Evolutionary conservation across 768 basidiomycete genomes (phyloP).

Genomic region (Polyporus arcularius): DNA sequence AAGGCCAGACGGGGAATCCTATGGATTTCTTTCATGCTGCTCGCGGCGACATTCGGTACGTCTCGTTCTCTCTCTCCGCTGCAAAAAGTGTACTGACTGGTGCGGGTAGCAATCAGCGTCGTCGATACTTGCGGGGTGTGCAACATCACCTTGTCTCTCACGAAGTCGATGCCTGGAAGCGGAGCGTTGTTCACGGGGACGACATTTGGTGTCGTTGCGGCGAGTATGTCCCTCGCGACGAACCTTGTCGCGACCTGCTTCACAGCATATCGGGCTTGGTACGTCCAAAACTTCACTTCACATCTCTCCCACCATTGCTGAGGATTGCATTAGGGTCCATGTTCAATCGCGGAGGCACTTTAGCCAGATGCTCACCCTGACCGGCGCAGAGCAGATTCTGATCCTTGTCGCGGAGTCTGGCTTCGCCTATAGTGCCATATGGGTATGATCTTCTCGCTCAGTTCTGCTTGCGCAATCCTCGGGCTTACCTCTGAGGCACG

Average conservation of each 20-base stretch:
- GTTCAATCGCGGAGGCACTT: not conserved
- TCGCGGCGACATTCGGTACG: not conserved
- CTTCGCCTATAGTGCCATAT: not conserved
- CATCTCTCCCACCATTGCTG: not conserved
- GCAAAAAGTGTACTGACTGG: not conserved
- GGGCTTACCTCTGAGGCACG: too few species aligned
- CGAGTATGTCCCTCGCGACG: not conserved
- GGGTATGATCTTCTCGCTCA: not conserved
- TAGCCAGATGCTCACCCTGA: not conserved
- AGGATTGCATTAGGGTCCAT: not conserved
- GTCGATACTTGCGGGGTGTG: not conserved
- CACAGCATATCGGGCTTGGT: not conserved
- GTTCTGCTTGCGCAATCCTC: too few species aligned
- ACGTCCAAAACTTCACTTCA: not conserved
- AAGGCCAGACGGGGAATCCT: too few species aligned
- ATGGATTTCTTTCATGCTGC: too few species aligned
- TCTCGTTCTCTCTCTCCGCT: not conserved
- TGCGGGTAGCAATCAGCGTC: not conserved
- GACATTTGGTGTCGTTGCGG: not conserved
- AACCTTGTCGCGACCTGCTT: not conserved
- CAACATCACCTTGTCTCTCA: not conserved
- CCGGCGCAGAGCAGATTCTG: not conserved
- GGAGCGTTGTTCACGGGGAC: not conserved
- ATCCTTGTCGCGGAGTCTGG: not conserved
- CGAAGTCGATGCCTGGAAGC: not conserved